Conservation (phyloP, 108 stramenopile genomes). For the Nannochloropsis oceanica region DNA sequence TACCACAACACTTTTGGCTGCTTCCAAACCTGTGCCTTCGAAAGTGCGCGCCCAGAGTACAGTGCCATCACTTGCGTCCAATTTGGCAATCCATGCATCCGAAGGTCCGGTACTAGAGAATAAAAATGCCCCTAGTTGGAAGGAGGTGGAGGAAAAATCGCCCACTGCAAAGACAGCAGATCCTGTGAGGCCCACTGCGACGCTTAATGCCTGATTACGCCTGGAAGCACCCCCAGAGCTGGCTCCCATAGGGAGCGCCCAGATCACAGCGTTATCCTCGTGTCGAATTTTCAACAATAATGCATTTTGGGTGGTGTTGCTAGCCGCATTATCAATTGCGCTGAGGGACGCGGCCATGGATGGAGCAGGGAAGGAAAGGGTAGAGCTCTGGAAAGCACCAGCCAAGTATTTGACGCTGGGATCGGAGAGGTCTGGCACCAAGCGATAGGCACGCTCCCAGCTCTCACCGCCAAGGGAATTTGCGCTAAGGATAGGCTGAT, state of each 20-base stretch:
- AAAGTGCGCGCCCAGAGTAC: not conserved
- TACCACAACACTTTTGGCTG: not conserved
- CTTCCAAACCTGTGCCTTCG: not conserved
- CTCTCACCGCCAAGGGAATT: not conserved
- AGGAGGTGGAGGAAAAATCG: not conserved
- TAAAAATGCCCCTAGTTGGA: not conserved
- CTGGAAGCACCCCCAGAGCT: not conserved
- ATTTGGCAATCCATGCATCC: not conserved
- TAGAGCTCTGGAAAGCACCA: not conserved
- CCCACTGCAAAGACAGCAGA: not conserved
- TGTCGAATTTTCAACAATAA: not conserved
- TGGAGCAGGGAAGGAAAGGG: not conserved
- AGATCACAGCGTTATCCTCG: not conserved
- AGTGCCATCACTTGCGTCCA: not conserved
- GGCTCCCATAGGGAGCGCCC: not conserved
- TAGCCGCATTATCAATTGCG: not conserved
- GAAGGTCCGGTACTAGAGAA: not conserved
- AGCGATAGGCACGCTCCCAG: not conserved
- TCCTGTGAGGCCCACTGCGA: not conserved
- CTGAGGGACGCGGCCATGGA: not conserved
- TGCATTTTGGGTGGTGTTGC: not conserved
- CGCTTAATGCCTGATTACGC: not conserved
- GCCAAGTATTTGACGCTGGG: not conserved
- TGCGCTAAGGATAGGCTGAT: not conserved
- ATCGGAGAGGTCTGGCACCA: not conserved